Conservation (phyloP, 225 moss, liverwort and hornwort species). For the Rhytidiadelphus loreus region DNA sequence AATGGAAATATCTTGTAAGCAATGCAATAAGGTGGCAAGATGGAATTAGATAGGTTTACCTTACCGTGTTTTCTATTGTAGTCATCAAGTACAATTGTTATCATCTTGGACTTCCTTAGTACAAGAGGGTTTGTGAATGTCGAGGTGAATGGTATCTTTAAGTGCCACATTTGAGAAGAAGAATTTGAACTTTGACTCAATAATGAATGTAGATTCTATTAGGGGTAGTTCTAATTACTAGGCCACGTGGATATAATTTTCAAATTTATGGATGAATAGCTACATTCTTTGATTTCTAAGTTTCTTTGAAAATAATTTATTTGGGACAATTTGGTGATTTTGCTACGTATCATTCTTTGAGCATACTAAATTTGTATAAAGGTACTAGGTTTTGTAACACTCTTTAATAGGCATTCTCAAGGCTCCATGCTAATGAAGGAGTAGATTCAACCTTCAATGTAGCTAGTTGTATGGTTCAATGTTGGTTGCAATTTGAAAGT, state of each 20-base stretch:
- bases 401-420: not conserved
- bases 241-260: too few relatives aligned
- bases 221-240: too few relatives aligned
- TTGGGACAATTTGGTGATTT: not conserved
- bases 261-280: not conserved
- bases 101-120: not conserved
- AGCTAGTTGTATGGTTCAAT: not conserved
- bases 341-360: not conserved
- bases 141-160: constrained; percentile 4
- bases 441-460: not conserved
- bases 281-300: not conserved
- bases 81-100: not conserved
- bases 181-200: too few relatives aligned
- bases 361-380: not conserved
- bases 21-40: too few relatives aligned
- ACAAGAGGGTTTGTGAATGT: not conserved
- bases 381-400: fast-evolving
- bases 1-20: not conserved
- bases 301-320: not conserved
- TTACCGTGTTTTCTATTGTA: too few relatives aligned
- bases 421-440: not conserved
- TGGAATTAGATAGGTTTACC: too few relatives aligned
- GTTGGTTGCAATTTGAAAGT: not conserved
- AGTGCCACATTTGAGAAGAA: not conserved
- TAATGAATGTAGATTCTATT: too few relatives aligned